Evolutionary conservation across 805 yeast species (phyloP).

Genomic region (Candida taoyuanica): DNA sequence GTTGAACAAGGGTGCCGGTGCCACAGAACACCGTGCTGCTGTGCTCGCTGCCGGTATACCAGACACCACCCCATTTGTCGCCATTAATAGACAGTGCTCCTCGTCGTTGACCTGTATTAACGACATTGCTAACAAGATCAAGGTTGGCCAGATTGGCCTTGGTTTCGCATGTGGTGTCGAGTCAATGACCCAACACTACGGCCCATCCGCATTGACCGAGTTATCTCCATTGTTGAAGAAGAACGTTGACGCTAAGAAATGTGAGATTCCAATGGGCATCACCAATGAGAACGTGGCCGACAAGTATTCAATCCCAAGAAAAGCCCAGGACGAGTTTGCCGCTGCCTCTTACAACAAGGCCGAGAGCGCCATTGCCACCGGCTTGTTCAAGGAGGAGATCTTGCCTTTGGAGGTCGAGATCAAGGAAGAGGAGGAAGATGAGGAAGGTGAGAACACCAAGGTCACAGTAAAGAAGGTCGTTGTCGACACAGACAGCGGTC

Average conservation of each 20-base stretch:
- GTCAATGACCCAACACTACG: conserved; percentile 87
- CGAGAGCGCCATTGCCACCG: conserved; percentile 60
- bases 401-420: conserved; percentile 67
- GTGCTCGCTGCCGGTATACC: conserved; percentile 89
- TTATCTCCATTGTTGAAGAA: conserved; percentile 47
- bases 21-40: conserved; percentile 92
- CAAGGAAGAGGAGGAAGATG: conserved; percentile 55
- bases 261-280: conserved; percentile 93
- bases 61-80: conserved; percentile 67
- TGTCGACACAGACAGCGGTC: conserved; percentile 81
- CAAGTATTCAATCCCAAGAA: conserved; percentile 59
- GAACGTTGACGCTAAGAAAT: conserved; percentile 53
- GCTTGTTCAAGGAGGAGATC: conserved; percentile 85
- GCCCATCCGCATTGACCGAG: conserved; percentile 67
- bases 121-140: conserved; percentile 85
- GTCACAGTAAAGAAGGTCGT: conserved; percentile 25
- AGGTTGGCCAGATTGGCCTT: conserved; percentile 80
- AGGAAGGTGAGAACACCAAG: conserved; percentile 38
- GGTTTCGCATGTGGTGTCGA: conserved; percentile 94
- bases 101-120: conserved; percentile 89
- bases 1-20: conserved; percentile 89
- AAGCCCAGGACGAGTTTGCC: conserved; percentile 83
- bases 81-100: conserved; percentile 92
- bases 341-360: conserved; percentile 86
- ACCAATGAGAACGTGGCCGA: conserved; percentile 89